Evolutionary conservation across 2,329 filamentous ascomycete genomes (phyloP).

Genomic region (Remersonia thermophila): DNA sequence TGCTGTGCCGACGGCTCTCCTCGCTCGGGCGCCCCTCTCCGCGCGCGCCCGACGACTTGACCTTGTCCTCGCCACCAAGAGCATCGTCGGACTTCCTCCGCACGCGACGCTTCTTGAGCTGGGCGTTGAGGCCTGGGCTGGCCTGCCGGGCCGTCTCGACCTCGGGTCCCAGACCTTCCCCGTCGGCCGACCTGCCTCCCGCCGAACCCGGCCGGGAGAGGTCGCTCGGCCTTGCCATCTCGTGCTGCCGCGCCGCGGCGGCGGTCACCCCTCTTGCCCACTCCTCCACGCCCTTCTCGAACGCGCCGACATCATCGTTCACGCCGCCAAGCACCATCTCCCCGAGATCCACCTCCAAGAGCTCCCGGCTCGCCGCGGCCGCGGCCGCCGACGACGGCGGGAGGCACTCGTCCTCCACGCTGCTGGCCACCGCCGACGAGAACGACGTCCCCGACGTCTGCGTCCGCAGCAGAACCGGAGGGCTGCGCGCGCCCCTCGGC

Average conservation of each 20-base stretch:
- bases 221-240: constrained; percentile 9
- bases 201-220: constrained; percentile 6
- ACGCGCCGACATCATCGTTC: constrained; percentile 19
- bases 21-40: constrained; percentile 8
- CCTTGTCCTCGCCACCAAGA: too few relatives aligned
- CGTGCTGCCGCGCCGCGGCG: constrained; percentile 7
- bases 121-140: constrained; percentile 30
- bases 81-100: constrained; percentile 24
- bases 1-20: constrained; percentile 9
- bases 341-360: constrained; percentile 31
- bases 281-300: constrained; percentile 20
- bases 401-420: constrained; percentile 25
- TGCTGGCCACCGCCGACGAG: constrained; percentile 13
- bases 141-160: constrained; percentile 24
- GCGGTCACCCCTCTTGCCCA: constrained; percentile 18
- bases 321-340: constrained; percentile 26
- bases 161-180: constrained; percentile 23
- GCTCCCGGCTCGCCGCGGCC: constrained; percentile 38
- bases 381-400: constrained; percentile 41
- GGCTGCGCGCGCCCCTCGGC: constrained; percentile 19
- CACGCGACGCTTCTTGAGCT: constrained; percentile 34
- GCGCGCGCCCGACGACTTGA: too few relatives aligned
- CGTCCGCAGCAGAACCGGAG: background rate
- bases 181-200: constrained; percentile 19
- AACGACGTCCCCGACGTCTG: constrained; percentile 1